Base-by-base conservation (phyloP, 2,329 filamentous ascomycete species). In the Escovopsis sp. region DNA sequence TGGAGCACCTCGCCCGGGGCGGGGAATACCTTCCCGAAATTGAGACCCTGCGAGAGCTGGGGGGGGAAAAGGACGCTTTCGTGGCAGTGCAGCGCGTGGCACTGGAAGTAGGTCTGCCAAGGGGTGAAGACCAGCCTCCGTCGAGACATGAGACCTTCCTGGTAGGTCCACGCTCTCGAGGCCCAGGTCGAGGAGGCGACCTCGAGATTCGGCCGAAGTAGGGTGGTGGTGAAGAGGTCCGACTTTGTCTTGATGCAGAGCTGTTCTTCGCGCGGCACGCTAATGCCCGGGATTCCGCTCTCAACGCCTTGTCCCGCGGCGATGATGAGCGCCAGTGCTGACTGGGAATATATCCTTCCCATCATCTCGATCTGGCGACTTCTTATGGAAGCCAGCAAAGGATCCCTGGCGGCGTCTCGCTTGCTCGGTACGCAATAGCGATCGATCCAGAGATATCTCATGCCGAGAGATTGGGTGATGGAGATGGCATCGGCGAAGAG, bases 61-160 rank as follows among this genome's bases (percentile, higher is more conserved):
- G 64, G 50, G 15, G 60, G 56, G 12, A 58, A 45, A 5, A 53
- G 54, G 5, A 64, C 51, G 42, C 55, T 60, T 45, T 64, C 61
- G 42, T 61, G 58, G 40, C 60, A 64, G 47, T 63, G 60, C 11
- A 63, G 46, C 8, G 53, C 46, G 28, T 55, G 53, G 46, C 61
- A 64, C 42, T 64, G 61, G 38, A 61, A 64, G 47, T 64, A 64
- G 4, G 53, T 52, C 47, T 64, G 61, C 3, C 57, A 61, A 11
- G 55, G 51, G 2, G 60, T 63, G 37, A 64, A 59, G 26, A 63
- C 51, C 26, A 64, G 56, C 10, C 60, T 54, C 6, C 60, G 55
- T 6, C 55, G 54, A 3, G 61, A 54, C 28, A 63, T 48, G 5
- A 62, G 50, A 8, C 59, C 59, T 44, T 64, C 59, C 44, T 63